These are phyloP conservation scores for Sarocladium strictum DNA, from an alignment of 2,329 filamentous ascomycete genomes.

Conservation along the genomic window DNA sequence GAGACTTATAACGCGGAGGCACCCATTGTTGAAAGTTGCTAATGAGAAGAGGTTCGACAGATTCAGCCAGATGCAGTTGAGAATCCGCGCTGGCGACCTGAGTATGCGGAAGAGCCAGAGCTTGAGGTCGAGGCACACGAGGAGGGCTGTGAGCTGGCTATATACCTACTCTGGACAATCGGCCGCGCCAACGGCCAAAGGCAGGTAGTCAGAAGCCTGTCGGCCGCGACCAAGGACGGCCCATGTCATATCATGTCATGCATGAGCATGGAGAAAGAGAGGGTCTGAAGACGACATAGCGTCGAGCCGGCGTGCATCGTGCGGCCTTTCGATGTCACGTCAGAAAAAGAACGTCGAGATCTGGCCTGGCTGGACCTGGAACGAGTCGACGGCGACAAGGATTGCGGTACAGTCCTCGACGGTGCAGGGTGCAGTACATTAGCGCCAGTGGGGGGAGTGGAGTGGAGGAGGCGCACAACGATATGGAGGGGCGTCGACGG, in stretches of 20 bases:
- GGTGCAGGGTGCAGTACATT: constrained; percentile 8
- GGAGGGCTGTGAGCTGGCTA: constrained; percentile 3
- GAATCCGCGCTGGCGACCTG: neutral
- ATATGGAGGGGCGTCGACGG: constrained; percentile 10
- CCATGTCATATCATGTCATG: constrained; percentile 8
- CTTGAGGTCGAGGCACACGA: neutral
- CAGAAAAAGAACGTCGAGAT: constrained; percentile 1
- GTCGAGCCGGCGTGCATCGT: neutral
- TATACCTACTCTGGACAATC: constrained; percentile 1
- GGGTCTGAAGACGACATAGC: constrained; percentile 9
- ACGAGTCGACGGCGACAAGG: constrained; percentile 7
- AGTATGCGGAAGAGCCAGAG: no score
- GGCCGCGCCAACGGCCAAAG: neutral
- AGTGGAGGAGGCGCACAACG: constrained; percentile 7
- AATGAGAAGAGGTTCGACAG: neutral
- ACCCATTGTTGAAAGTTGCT: neutral
- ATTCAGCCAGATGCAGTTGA: neutral
- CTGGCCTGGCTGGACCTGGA: constrained; percentile 1
- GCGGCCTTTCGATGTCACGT: constrained; percentile 5
- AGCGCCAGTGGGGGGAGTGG: constrained; percentile 8
- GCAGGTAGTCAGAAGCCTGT: constrained; percentile 7
- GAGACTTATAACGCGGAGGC: neutral
- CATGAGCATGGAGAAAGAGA: constrained; percentile 10
- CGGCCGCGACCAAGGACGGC: constrained; percentile 1
- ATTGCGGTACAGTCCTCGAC: neutral